These are phyloP conservation scores for Sporothrix pseudoabietina DNA, from an alignment of 2,329 filamentous ascomycete species.

Conservation along the genomic window DNA sequence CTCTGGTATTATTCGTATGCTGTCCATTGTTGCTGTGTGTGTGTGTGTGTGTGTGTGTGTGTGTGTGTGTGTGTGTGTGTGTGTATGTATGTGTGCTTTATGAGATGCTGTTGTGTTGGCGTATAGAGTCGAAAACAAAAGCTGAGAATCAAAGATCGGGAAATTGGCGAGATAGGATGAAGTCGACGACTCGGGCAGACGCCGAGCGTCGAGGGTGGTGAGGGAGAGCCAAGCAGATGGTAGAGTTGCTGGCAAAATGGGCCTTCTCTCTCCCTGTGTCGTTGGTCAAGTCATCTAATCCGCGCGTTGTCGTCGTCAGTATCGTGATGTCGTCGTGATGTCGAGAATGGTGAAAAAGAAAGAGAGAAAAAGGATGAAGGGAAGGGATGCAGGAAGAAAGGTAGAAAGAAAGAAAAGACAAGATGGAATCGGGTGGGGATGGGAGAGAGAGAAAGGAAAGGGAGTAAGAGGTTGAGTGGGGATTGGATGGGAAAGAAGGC, in stretches of 20 bases:
- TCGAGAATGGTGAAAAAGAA: conserved; percentile 33
- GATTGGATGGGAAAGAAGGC: conserved; percentile 37
- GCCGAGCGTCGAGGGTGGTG: conserved; percentile 25
- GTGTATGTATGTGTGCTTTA: too few species aligned
- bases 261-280: conserved; percentile 40
- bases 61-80: neutral
- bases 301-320: conserved; percentile 39
- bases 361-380: conserved; percentile 35
- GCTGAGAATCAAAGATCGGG: neutral
- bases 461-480: conserved; percentile 30
- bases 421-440: neutral
- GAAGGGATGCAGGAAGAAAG: conserved; percentile 29
- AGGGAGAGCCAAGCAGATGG: conserved; percentile 16
- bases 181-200: conserved; percentile 25
- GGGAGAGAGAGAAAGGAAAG: neutral
- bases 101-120: neutral
- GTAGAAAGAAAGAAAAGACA: neutral
- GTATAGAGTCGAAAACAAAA: neutral
- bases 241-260: conserved; percentile 37
- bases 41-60: neutral
- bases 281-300: conserved; percentile 52
- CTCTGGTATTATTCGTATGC: conserved; percentile 35
- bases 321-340: conserved; percentile 39
- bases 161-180: neutral
- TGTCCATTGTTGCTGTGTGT: conserved; percentile 30